Evolutionary conservation across 768 basidiomycete genomes (phyloP).

Genomic region (Pulveroboletus sp.): DNA sequence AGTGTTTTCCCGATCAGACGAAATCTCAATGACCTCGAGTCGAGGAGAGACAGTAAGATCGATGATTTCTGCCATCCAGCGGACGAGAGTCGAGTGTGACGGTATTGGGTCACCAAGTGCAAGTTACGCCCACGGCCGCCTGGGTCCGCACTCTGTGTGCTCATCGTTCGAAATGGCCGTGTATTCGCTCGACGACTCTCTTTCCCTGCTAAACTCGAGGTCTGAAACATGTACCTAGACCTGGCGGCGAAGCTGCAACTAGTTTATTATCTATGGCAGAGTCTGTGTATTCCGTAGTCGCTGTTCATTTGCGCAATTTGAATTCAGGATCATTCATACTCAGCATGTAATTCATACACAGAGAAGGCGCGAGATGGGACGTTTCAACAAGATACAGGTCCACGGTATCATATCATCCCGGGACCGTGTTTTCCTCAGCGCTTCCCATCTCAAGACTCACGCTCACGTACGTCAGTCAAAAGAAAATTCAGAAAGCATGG

Average conservation of each 20-base stretch:
- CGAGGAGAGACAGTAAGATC: constrained; percentile 31
- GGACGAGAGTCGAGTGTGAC: neutral
- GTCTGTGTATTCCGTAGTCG: neutral
- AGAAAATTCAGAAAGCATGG: constrained; percentile 39
- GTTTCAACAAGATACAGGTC: constrained; percentile 4
- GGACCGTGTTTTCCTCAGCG: neutral
- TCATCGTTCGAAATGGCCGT: too few species aligned
- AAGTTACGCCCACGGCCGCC: too few species aligned
- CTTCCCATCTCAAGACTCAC: neutral
- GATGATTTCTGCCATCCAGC: constrained; percentile 30
- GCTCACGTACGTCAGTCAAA: neutral
- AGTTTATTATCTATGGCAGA: neutral
- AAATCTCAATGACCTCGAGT: constrained; percentile 28
- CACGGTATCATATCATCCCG: neutral
- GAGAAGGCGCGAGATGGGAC: neutral
- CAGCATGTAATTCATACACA: neutral
- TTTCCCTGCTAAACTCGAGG: too few species aligned
- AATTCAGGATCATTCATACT: neutral
- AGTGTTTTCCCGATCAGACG: constrained; percentile 20
- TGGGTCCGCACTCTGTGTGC: too few species aligned
- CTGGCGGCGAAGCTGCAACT: neutral
- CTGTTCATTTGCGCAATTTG: neutral
- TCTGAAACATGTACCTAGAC: too few species aligned
- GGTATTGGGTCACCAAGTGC: neutral
- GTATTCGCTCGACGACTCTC: too few species aligned